phyloP scores from a whole-genome alignment of 345 rosid genomes.

The Eucalyptus pauciflora region DNA sequence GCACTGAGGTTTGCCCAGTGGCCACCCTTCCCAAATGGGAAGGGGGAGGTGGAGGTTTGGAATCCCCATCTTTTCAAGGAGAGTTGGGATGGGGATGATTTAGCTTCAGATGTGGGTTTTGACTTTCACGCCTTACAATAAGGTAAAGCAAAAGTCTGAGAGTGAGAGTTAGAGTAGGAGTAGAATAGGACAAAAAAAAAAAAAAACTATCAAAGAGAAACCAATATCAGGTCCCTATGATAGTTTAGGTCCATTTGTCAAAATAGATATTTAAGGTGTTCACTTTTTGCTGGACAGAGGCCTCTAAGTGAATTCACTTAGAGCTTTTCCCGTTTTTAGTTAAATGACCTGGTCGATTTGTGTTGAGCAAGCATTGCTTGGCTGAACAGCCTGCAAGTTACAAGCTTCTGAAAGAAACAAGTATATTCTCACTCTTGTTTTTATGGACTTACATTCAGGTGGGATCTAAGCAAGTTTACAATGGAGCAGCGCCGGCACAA shows the following conservation, averaged over 20 bases:
- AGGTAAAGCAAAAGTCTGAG: too few species aligned
- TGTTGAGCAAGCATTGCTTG: neutral
- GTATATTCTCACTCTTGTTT: neutral
- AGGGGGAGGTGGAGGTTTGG: too few species aligned
- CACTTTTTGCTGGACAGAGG: neutral
- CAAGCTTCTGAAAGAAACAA: neutral
- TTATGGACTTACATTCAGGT: conserved; percentile 17
- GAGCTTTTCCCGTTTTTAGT: neutral
- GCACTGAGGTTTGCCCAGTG: too few species aligned
- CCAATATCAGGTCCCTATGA: neutral
- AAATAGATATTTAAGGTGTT: neutral
- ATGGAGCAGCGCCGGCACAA: conserved; percentile 19
- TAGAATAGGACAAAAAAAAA: too few species aligned
- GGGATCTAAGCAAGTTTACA: conserved; percentile 55
- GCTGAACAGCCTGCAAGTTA: neutral
- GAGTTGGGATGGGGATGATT: too few species aligned
- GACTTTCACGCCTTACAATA: too few species aligned
- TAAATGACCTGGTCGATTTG: neutral
- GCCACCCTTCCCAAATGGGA: too few species aligned
- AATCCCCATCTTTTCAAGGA: too few species aligned
- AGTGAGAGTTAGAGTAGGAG: too few species aligned
- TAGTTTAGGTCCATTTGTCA: neutral
- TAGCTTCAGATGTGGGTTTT: too few species aligned
- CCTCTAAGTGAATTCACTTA: neutral
- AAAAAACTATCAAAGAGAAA: neutral